Percentiles rank a stretch among this genome's conserved stretches.
Evolutionary conservation across 2,329 filamentous ascomycete species (phyloP).

Genomic region (Ceratocystis papillata): DNA sequence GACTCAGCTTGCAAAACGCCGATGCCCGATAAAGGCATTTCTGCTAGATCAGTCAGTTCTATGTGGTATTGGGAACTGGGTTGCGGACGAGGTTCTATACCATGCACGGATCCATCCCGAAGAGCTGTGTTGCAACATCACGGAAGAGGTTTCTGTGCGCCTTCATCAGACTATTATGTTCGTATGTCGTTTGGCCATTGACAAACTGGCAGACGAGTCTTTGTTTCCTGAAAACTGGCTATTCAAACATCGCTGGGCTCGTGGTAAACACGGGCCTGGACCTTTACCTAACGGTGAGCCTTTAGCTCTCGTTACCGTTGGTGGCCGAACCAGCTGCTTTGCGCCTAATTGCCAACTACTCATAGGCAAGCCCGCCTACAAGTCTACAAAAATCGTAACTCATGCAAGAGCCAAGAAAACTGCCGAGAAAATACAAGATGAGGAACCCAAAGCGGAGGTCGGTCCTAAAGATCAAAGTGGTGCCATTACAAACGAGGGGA

Average conservation of each 20-base stretch:
- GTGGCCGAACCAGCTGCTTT: constrained; percentile 81
- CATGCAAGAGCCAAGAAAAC: background rate
- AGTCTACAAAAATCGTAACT: background rate
- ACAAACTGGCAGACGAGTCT: constrained; percentile 67
- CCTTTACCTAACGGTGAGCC: constrained; percentile 74
- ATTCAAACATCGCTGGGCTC: constrained; percentile 80
- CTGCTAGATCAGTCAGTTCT: constrained; percentile 80
- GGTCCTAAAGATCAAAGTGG: background rate
- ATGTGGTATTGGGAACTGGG: constrained; percentile 94
- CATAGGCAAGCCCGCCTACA: background rate
- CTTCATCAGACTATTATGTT: constrained; percentile 64
- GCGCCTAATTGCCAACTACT: constrained; percentile 61
- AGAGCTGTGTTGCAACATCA: constrained; percentile 78
- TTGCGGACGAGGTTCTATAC: constrained; percentile 87
- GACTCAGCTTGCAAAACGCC: constrained; percentile 61
- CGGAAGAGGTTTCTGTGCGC: constrained; percentile 55
- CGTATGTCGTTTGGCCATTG: constrained; percentile 70
- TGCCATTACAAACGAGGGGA: constrained; percentile 18
- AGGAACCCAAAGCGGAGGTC: background rate
- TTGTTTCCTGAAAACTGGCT: constrained; percentile 80
- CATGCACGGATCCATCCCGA: constrained; percentile 84
- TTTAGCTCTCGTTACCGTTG: constrained; percentile 77
- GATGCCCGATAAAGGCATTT: constrained; percentile 79
- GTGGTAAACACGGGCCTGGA: constrained; percentile 64
- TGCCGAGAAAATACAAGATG: background rate